phyloP scores from a whole-genome alignment of 345 rosid genomes.

The Salix viminalis region DNA sequence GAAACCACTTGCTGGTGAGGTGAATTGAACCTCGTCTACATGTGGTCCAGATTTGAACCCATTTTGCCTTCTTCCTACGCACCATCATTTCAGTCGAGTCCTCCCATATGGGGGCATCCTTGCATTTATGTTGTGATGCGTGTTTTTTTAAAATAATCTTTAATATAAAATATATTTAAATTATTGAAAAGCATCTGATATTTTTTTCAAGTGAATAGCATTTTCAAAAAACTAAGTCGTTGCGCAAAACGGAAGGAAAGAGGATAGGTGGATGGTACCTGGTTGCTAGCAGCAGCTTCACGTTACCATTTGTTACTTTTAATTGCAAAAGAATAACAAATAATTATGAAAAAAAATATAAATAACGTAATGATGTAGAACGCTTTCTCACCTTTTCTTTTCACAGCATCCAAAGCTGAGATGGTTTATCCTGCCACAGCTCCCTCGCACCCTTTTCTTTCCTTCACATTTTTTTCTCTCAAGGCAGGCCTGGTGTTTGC shows the following conservation, averaged over 20 bases:
- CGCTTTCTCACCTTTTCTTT: not conserved
- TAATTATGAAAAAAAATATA: no score
- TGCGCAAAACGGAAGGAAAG: not conserved
- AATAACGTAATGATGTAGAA: not conserved
- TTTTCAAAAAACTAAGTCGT: no score
- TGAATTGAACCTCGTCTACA: constrained; percentile 2
- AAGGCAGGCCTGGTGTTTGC: not conserved
- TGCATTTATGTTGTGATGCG: no score
- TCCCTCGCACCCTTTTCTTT: not conserved
- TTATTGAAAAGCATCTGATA: no score
- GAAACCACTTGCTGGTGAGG: constrained; percentile 8
- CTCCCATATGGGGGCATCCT: not conserved
- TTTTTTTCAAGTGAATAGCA: no score
- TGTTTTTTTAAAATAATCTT: no score
- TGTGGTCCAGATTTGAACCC: not conserved
- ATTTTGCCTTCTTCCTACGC: not conserved
- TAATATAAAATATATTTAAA: no score
- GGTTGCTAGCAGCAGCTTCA: not conserved
- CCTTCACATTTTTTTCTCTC: not conserved
- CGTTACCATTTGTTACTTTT: not conserved
- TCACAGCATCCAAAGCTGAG: not conserved
- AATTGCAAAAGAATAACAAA: not conserved
- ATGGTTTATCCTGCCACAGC: not conserved
- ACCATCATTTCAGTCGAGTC: not conserved
- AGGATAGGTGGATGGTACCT: no score